Percentiles rank a stretch among this genome's conserved stretches.
phyloP scores from a whole-genome alignment of 768 basidiomycete genomes.

The Boletus pseudo-olivaceus region DNA sequence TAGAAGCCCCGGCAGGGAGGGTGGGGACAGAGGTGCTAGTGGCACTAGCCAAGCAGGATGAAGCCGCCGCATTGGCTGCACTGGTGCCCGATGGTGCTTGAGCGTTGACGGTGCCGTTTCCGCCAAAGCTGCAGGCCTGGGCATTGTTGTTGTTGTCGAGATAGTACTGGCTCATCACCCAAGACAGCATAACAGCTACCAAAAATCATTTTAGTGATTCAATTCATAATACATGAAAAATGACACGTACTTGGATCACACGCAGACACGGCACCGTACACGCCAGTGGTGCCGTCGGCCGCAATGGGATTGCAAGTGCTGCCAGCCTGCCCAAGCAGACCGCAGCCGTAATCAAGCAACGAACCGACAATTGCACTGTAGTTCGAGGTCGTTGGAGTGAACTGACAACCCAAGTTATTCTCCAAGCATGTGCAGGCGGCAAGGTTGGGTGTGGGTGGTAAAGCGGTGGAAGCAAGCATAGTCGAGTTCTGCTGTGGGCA shows the following conservation, averaged over 20 bases:
- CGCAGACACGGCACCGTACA: conserved; percentile 70
- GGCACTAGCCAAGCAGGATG: conserved; percentile 65
- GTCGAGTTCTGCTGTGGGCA: conserved; percentile 64
- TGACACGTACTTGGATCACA: conserved; percentile 72
- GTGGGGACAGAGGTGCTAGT: conserved; percentile 62
- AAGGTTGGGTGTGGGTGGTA: conserved; percentile 84
- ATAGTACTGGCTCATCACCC: conserved; percentile 77
- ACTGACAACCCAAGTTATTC: conserved; percentile 65
- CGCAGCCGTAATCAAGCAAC: conserved; percentile 66
- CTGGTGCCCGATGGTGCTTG: conserved; percentile 46
- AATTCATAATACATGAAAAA: background rate
- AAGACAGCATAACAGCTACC: conserved; percentile 75
- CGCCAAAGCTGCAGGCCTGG: conserved; percentile 72
- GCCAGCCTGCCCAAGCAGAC: conserved; percentile 55
- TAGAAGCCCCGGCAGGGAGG: conserved; percentile 34
- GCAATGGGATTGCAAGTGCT: conserved; percentile 67
- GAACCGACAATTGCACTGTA: conserved; percentile 57
- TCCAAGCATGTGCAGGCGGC: conserved; percentile 76
- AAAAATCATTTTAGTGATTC: conserved; percentile 5
- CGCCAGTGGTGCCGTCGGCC: conserved; percentile 67
- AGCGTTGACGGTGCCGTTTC: conserved; percentile 78
- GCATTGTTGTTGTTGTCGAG: conserved; percentile 54
- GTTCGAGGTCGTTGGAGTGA: conserved; percentile 61
- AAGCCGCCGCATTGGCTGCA: conserved; percentile 53
- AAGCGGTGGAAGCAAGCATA: conserved; percentile 59